Evolutionary conservation across 805 yeast species (phyloP), one percentile per base, ranked within the genome.

Genomic region (Monosporozyma unispora): DNA sequence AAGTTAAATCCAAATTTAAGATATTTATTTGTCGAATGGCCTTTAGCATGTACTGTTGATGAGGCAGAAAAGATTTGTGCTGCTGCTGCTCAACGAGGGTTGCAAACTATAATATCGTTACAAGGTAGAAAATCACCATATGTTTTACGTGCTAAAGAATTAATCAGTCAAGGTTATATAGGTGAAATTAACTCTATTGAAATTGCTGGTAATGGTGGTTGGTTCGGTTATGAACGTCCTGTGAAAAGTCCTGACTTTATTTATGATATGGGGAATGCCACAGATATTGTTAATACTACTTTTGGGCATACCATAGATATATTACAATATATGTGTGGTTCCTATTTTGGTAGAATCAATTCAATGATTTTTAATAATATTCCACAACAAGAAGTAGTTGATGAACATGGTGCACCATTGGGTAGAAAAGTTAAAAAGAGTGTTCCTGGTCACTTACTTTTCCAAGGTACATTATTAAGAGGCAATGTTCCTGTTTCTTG

Each of bases 111-210:
- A 33, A 57, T 63, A 6, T 57, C 63, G 11, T 50, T 63, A 49
- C 66, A 63, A 50, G 67, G 67, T 18, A 51, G 66, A 12, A 61
- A 62, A 46, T 61, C 66, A 1, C 67, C 66, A 3, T 62, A 63
- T 50, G 55, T 63, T 11, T 49, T 59, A 22, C 53, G 65, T 16
- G 67, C 66, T 2, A 63, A 63, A 47, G 66, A 63, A 48, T 48
- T 63, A 21, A 55, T 63, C 3, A 48, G 56, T 18, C 60, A 60
- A 46, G 65, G 64, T 39, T 57, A 59, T 48, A 60, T 63, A 18
- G 66, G 66, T 28, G 60, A 60, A 2, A 63, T 63, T 10, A 63
- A 60, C 46, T 61, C 66, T 4, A 57, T 62, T 9, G 67, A 63
- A 49, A 50, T 63, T 22, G 57, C 64, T 11, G 64, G 61, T 3